phyloP scores from a whole-genome alignment of 2,329 filamentous ascomycete species.

The Waltergamsia citrina region DNA sequence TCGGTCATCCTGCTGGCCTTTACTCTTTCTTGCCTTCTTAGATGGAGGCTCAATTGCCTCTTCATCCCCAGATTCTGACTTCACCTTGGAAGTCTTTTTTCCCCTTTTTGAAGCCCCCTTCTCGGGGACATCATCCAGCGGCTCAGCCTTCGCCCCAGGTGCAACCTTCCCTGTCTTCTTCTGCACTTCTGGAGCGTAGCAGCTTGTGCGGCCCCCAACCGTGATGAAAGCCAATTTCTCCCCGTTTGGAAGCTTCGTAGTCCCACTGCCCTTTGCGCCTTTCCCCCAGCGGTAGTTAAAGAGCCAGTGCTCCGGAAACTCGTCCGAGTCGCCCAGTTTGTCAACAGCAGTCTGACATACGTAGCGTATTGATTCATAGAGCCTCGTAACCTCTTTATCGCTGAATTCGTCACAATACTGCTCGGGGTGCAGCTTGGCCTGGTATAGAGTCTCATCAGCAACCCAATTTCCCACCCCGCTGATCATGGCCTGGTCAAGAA shows the following conservation, averaged over 20 bases:
- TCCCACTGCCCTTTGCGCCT: constrained; percentile 65
- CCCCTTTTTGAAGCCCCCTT: background rate
- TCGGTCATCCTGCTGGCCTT: background rate
- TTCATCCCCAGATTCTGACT: constrained; percentile 1
- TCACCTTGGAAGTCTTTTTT: constrained; percentile 1
- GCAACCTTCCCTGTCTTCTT: constrained; percentile 56
- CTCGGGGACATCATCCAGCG: background rate
- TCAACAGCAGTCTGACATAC: constrained; percentile 76
- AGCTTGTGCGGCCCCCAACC: constrained; percentile 86
- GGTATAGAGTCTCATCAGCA: constrained; percentile 85
- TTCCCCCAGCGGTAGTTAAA: constrained; percentile 88
- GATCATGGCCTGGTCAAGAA: constrained; percentile 81
- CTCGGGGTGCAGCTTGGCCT: constrained; percentile 83
- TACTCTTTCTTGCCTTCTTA: background rate
- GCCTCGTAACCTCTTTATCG: constrained; percentile 57
- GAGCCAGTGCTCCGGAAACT: constrained; percentile 82
- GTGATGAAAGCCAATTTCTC: constrained; percentile 79
- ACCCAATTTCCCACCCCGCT: constrained; percentile 98
- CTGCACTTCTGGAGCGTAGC: constrained; percentile 75
- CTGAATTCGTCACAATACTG: constrained; percentile 80
- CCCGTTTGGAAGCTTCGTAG: constrained; percentile 66
- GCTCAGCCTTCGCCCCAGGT: constrained; percentile 13
- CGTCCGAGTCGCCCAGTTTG: constrained; percentile 67
- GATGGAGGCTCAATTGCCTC: background rate
- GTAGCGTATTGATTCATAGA: constrained; percentile 66